These are phyloP conservation scores for Diaporthe longicolla DNA, from an alignment of 2,329 filamentous ascomycete species.

Conservation along the genomic window DNA sequence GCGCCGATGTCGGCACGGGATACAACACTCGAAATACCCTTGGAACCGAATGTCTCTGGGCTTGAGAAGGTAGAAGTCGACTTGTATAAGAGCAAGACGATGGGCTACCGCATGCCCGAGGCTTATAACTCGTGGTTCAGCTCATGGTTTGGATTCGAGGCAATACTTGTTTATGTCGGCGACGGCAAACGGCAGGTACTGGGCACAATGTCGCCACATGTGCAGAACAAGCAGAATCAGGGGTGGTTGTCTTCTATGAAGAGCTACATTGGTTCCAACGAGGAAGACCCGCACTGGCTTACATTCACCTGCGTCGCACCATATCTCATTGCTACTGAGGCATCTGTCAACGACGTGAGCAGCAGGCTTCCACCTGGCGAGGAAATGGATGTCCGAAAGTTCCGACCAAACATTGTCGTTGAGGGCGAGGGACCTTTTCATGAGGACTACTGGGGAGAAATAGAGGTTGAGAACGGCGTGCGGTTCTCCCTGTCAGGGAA, in stretches of 20 bases:
- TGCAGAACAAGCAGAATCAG: slow-evolving; percentile 39
- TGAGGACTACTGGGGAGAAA: slow-evolving; percentile 80
- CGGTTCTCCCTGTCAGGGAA: slow-evolving; percentile 75
- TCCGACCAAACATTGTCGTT: slow-evolving; percentile 81
- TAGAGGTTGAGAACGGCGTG: slow-evolving; percentile 58
- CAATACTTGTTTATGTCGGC: slow-evolving; percentile 76
- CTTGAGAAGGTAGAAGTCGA: slow-evolving; percentile 66
- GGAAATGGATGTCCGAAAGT: slow-evolving; percentile 75
- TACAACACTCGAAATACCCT: slow-evolving; percentile 66
- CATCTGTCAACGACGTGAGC: slow-evolving; percentile 78
- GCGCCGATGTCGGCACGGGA: slow-evolving; percentile 53
- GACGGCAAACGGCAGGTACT: slow-evolving; percentile 71
- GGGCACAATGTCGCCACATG: slow-evolving; percentile 66
- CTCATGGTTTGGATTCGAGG: slow-evolving; percentile 72
- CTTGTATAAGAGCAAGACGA: slow-evolving; percentile 71
- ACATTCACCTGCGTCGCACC: slow-evolving; percentile 83
- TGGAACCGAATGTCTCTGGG: slow-evolving; percentile 63
- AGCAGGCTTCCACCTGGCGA: slow-evolving; percentile 64
- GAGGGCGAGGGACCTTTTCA: slow-evolving; percentile 73
- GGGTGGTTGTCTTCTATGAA: slow-evolving; percentile 55
- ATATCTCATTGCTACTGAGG: slow-evolving; percentile 78
- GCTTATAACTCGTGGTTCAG: slow-evolving; percentile 77
- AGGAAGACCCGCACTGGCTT: slow-evolving; percentile 63
- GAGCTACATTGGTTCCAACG: slow-evolving; percentile 49
- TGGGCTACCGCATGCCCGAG: slow-evolving; percentile 74